Conservation (phyloP, 768 basidiomycete species). For the Tylopilus sp. region DNA sequence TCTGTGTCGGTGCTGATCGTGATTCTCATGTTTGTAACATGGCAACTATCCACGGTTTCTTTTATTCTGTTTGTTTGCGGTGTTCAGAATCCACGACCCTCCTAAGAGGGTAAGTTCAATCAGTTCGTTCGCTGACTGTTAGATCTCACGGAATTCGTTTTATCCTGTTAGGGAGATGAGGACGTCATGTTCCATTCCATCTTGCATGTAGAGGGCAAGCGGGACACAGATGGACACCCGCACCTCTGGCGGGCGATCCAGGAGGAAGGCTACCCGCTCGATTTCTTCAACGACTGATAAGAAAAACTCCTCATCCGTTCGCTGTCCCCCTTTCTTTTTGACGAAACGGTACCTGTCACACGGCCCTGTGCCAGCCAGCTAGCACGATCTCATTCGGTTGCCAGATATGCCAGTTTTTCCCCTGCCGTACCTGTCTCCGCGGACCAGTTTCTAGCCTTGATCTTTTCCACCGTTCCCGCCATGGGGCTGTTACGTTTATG, state of each 20-base stretch:
- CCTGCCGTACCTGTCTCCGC: conserved; percentile 2
- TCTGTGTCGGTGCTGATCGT: conserved; percentile 3
- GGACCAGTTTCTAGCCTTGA: conserved; percentile 1
- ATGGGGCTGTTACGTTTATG: conserved; percentile 7
- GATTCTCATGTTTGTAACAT: conserved; percentile 1
- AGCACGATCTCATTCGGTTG: not conserved
- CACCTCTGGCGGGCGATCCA: conserved; percentile 67
- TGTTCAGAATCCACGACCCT: conserved; percentile 66
- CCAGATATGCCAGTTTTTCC: not conserved
- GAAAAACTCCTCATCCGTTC: not conserved
- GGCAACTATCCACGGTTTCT: conserved; percentile 9
- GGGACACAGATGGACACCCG: conserved; percentile 45
- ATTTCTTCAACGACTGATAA: conserved; percentile 28
- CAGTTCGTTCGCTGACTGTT: not conserved
- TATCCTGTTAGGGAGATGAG: conserved; percentile 48
- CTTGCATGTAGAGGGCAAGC: conserved; percentile 55
- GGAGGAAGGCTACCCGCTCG: conserved; percentile 49
- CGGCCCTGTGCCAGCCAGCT: conserved; percentile 7
- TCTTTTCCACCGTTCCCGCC: conserved; percentile 7
- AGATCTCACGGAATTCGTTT: conserved; percentile 7
- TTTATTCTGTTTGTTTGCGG: conserved; percentile 2
- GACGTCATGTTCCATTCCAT: conserved; percentile 73
- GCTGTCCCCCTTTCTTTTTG: not conserved
- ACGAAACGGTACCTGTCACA: conserved; percentile 21
- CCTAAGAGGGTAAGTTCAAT: conserved; percentile 54